Evolutionary conservation across 768 basidiomycete species (phyloP), one percentile per base, ranked within the genome.

Genomic region (Boletus fagicola): DNA sequence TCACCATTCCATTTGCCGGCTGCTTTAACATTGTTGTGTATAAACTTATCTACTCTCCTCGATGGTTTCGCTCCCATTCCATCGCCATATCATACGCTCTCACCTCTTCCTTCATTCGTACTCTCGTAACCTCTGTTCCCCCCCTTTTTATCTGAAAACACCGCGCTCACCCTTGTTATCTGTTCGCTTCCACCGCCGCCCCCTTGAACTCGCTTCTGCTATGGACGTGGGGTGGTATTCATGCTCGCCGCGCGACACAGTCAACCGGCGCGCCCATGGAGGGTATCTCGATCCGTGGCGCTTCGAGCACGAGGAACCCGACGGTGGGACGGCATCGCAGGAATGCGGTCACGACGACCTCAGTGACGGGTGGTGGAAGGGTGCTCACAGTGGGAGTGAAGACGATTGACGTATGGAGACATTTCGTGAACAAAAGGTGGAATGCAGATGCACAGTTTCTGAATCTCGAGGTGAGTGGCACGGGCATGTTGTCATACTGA

Each of bases 391-490:
- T 59, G 40, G 62, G 65, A 49, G 56, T 77, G 72, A 72, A 75
- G 71, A 63, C 72, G 28, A 73, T 93, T 28, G 86, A 90, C 56
- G 71, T 83, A n/a, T 92, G 90, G 89, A 80, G 80, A 65, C 82
- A 88, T 63, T 80, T 93, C 64, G 86, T 94, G 39, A 73, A 83
- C 59, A 83, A 77, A 58, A 80, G 92, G 50, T 94, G 84, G 79
- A 85, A 90, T 71, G 68, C 84, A 2, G 83, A 89, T 49, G 68
- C 75, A 4, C 83, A 80, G 62, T 91, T 86, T 68, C 77, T 94
- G 40, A 90, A 94, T 68, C 83, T 94, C 52, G 89, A 92, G 78
- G 92, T 92, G 69, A 72, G 89, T 75, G 26, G 16, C 15, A 40
- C 36, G 1, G 28, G 12, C 50, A 26, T 48, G 13, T 12, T 30